Percentiles rank a stretch among this genome's conserved stretches.
phyloP scores from a whole-genome alignment of 768 basidiomycete genomes.

The Hydnomerulius pinastri region DNA sequence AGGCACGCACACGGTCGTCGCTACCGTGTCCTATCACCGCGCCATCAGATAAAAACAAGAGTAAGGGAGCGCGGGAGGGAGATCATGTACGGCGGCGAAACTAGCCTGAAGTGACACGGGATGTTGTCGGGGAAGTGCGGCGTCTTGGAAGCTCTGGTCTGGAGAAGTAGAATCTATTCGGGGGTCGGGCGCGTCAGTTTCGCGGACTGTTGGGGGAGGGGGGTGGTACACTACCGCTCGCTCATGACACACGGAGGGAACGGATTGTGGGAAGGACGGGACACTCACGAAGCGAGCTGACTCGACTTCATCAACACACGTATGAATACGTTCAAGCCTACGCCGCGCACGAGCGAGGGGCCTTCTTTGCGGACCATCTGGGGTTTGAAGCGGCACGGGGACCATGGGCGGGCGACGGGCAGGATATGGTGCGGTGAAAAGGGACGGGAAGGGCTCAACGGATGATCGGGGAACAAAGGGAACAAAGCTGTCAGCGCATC shows the following conservation, averaged over 20 bases:
- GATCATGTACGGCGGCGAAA: constrained; percentile 66
- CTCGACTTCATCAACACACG: constrained; percentile 89
- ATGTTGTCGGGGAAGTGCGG: constrained; percentile 77
- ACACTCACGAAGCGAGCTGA: constrained; percentile 89
- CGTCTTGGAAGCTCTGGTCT: constrained; percentile 70
- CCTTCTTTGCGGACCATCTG: too few relatives aligned
- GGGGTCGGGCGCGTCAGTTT: background rate
- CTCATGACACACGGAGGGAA: too few relatives aligned
- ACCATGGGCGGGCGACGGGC: too few relatives aligned
- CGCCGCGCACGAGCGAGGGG: too few relatives aligned
- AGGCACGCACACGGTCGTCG: constrained; percentile 82
- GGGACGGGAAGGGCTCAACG: too few relatives aligned
- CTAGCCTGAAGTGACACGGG: constrained; percentile 74
- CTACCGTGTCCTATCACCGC: constrained; percentile 66
- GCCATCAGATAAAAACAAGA: background rate
- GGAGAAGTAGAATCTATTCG: constrained; percentile 60
- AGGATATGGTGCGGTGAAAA: too few relatives aligned
- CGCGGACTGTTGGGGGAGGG: background rate
- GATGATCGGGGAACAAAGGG: too few relatives aligned
- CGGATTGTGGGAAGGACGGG: too few relatives aligned
- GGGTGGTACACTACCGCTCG: background rate
- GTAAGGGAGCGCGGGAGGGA: background rate
- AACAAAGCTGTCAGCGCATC: too few relatives aligned
- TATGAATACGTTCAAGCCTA: constrained; percentile 84
- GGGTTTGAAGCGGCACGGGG: too few relatives aligned